Base-by-base conservation (phyloP, 139 green algal species). In the Klebsormidium nitens region DNA sequence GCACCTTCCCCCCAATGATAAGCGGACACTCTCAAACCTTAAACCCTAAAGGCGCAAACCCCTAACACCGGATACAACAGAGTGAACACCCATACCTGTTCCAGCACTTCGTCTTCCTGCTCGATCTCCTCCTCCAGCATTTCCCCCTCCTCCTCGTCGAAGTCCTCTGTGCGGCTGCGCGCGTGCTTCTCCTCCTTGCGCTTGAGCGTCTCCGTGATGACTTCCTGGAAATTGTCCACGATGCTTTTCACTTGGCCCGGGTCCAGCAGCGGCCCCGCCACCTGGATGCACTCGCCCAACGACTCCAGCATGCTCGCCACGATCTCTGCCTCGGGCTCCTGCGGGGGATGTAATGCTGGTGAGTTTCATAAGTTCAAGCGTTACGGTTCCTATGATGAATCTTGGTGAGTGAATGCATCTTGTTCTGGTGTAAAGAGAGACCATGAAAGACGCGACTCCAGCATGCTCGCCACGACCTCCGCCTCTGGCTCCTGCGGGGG, bases 111-210 rank as follows among this genome's bases (percentile, higher is more conserved):
- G 63, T 90, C 85, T 76, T 97, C 93, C 36, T 82, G 72, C 80
- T 96, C 87, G 67, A 95, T 91, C 79, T 98, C 92, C 66, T 87
- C 86, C 78, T 93, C 73, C 39, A 98, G 77, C 38, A 86, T 82
- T 72, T 97, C 90, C 39, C 82, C 76, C 84, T 98, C 93, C 74
- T 98, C 93, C 6, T 91, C 89, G 69, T 98, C 93, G 75, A 96
- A 96, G 71, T 97, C 93, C 81, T 96, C 88, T 50, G 60, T 61
- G n/a, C 42, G 40, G n/a, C 78, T 79, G 49, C 68, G 32, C 48
- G 82, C 64, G 58, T 87, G 87, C 11, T 59, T 61, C 65, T 83
- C 59, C 34, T 72, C 38, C 28, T 48, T 79, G 28, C 87, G 75
- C 71, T 87, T 49, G 48, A 82, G 40, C 5, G 85, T 82, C 39